Evolutionary conservation across 306 rosid genomes (phyloP).

Genomic region (Datisca glomerata): DNA sequence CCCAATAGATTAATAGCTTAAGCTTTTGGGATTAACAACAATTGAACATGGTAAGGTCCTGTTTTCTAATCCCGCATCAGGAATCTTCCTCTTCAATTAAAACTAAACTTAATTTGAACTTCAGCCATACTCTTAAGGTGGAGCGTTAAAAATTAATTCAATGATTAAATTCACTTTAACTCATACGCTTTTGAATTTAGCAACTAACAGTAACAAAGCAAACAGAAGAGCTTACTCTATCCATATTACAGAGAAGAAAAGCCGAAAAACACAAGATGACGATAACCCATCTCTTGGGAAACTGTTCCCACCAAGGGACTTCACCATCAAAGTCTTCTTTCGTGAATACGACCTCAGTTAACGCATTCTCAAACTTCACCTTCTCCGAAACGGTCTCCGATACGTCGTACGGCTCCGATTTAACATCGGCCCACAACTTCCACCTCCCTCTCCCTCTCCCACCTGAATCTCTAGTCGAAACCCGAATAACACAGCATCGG

Average conservation of each 20-base stretch:
- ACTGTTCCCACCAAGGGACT: constrained; percentile 56
- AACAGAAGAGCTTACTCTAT: constrained; percentile 52
- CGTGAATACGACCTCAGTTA: constrained; percentile 8
- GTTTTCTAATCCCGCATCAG: too few species aligned
- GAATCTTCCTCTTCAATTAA: too few species aligned
- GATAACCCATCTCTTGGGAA: constrained; percentile 91
- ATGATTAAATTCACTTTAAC: too few species aligned
- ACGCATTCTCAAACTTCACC: constrained; percentile 23
- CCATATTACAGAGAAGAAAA: constrained; percentile 96
- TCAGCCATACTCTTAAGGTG: too few species aligned
- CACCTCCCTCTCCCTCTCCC: constrained; percentile 19
- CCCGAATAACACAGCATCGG: constrained; percentile 14
- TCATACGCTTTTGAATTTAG: too few species aligned
- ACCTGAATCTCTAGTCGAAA: constrained; percentile 14
- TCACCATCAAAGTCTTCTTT: constrained; percentile 26
- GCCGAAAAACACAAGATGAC: constrained; percentile 85
- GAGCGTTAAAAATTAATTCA: too few species aligned
- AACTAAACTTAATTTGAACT: too few species aligned
- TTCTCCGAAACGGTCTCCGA: constrained; percentile 23
- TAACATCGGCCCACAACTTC: constrained; percentile 50
- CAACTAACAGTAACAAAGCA: too few species aligned
- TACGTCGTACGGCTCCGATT: constrained; percentile 40
- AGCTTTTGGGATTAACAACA: too few species aligned
- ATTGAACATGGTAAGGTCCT: too few species aligned
- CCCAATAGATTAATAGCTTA: too few species aligned